phyloP scores from a whole-genome alignment of 768 basidiomycete species.

The Boletus bicolor region DNA sequence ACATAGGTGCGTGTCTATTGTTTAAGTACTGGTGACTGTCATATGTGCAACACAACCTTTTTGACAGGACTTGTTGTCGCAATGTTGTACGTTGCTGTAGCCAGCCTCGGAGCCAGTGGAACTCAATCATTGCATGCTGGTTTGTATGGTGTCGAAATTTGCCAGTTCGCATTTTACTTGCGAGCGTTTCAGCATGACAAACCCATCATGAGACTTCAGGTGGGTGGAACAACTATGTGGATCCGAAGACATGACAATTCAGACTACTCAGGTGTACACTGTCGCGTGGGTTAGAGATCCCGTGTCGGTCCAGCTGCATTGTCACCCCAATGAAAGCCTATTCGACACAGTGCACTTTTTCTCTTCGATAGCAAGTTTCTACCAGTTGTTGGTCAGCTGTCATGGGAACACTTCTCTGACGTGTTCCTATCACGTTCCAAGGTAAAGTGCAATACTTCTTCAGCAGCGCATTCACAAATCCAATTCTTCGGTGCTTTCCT shows the following conservation, averaged over 20 bases:
- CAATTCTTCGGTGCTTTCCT: background rate
- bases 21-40: too few relatives aligned
- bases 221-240: background rate
- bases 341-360: conserved; percentile 4
- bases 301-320: background rate
- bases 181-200: conserved; percentile 1
- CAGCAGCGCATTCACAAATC: background rate
- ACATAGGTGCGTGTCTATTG: conserved; percentile 4
- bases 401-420: background rate
- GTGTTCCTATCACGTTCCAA: conserved; percentile 1
- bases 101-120: too few relatives aligned
- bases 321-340: background rate
- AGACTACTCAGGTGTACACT: conserved; percentile 3
- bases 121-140: background rate
- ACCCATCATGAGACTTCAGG: conserved; percentile 2
- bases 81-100: background rate
- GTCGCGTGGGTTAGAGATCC: conserved; percentile 1
- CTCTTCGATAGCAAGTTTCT: background rate
- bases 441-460: background rate
- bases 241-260: background rate
- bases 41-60: background rate
- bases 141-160: conserved; percentile 5
- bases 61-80: conserved; percentile 1
- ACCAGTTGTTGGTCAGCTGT: background rate
- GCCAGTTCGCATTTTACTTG: conserved; percentile 10